Conservation (phyloP, 768 basidiomycete genomes). For the Crepidotus variabilis region DNA sequence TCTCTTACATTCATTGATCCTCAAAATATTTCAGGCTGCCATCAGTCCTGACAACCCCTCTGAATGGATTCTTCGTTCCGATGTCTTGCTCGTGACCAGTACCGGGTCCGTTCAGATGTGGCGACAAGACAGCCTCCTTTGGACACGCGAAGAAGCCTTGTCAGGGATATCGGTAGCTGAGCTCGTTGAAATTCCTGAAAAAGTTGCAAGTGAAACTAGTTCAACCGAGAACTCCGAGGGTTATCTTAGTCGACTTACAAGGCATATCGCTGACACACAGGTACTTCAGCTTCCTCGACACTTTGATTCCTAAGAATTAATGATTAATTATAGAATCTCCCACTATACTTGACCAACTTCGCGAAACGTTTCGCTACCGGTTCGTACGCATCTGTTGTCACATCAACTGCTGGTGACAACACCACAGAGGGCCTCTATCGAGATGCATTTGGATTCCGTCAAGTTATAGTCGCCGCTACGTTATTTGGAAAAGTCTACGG, state of each 20-base stretch:
- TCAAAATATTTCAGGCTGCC: slow-evolving; percentile 36
- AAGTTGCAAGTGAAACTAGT: slow-evolving; percentile 26
- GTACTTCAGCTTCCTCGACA: slow-evolving; percentile 28
- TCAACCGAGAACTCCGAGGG: slow-evolving; percentile 42
- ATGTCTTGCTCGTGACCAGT: slow-evolving; percentile 60
- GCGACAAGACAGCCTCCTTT: slow-evolving; percentile 55
- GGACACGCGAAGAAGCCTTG: slow-evolving; percentile 82
- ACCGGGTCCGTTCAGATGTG: slow-evolving; percentile 78
- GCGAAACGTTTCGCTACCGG: slow-evolving; percentile 68
- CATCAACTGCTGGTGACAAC: background rate
- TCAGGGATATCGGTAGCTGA: slow-evolving; percentile 58
- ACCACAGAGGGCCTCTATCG: slow-evolving; percentile 46
- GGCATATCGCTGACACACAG: slow-evolving; percentile 61
- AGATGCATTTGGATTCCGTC: slow-evolving; percentile 84
- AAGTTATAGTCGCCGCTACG: slow-evolving; percentile 75
- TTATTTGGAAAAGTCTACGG: slow-evolving; percentile 74
- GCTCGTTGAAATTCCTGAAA: slow-evolving; percentile 78
- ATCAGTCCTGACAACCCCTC: slow-evolving; percentile 44
- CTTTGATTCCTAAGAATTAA: background rate
- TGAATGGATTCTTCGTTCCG: slow-evolving; percentile 30
- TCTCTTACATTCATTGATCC: background rate
- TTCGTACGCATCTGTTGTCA: slow-evolving; percentile 50
- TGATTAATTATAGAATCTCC: slow-evolving; percentile 53
- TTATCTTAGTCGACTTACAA: slow-evolving; percentile 43
- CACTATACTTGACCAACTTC: slow-evolving; percentile 65